These are phyloP conservation scores for Diaporthe nobilis DNA, from an alignment of 2,329 filamentous ascomycete species.

Conservation along the genomic window DNA sequence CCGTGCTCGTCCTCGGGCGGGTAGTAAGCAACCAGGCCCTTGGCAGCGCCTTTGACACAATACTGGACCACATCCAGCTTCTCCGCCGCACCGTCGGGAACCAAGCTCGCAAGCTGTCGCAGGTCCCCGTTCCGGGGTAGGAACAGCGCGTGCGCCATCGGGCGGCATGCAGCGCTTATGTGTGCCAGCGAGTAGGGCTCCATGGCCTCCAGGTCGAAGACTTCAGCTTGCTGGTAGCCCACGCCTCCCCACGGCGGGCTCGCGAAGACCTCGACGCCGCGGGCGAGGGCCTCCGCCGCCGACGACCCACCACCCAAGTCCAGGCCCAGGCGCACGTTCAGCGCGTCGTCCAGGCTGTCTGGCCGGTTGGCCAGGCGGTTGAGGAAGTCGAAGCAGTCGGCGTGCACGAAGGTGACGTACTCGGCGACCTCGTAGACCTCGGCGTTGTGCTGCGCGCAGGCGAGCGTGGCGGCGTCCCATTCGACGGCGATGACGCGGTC, in stretches of 20 bases:
- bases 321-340: conserved; percentile 3
- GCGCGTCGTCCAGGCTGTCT: conserved; percentile 40
- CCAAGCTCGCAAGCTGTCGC: conserved; percentile 78
- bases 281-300: conserved; percentile 53
- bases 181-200: conserved; percentile 82
- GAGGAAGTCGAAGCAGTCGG: conserved; percentile 86
- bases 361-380: conserved; percentile 52
- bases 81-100: conserved; percentile 54
- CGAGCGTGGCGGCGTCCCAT: conserved; percentile 82
- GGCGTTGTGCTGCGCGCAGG: conserved; percentile 94
- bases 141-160: conserved; percentile 78
- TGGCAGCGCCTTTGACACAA: conserved; percentile 90
- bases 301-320: conserved; percentile 45
- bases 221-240: conserved; percentile 68
- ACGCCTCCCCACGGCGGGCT: conserved; percentile 74
- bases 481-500: conserved; percentile 90
- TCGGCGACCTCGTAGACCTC: conserved; percentile 83
- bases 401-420: conserved; percentile 86
- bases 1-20: conserved; percentile 51
- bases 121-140: conserved; percentile 89
- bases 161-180: conserved; percentile 74
- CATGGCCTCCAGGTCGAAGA: conserved; percentile 96
- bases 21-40: conserved; percentile 79
- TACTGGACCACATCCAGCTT: conserved; percentile 89
- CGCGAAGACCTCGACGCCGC: conserved; percentile 64